These are phyloP conservation scores for Penicillium glabrum DNA, from an alignment of 2,329 filamentous ascomycete species.

Conservation along the genomic window DNA sequence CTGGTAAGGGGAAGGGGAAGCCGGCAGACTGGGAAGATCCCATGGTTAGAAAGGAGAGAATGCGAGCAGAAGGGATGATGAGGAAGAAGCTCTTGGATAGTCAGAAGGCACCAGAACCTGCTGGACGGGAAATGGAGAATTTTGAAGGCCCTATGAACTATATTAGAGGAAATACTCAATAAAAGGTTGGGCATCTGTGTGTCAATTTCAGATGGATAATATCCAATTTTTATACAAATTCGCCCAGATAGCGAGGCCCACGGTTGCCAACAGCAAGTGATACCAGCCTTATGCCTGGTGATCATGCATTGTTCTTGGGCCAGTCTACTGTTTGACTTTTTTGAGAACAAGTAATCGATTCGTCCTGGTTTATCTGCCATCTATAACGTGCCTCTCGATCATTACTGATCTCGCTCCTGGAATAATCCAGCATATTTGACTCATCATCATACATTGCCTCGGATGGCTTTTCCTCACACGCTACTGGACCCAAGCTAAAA, in stretches of 20 bases:
- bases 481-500: background rate
- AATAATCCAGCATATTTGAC: too few relatives aligned
- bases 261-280: too few relatives aligned
- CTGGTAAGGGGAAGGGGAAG: slow-evolving; percentile 16
- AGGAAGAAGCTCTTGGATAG: slow-evolving; percentile 30
- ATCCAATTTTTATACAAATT: too few relatives aligned
- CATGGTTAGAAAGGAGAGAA: slow-evolving; percentile 38
- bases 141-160: too few relatives aligned
- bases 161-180: too few relatives aligned
- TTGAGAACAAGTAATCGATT: background rate
- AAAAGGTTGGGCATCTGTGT: too few relatives aligned
- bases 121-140: slow-evolving; percentile 17
- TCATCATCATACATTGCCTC: background rate
- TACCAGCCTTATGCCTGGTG: background rate
- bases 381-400: background rate
- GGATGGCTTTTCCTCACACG: background rate
- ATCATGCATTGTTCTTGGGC: background rate
- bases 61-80: slow-evolving; percentile 41
- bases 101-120: slow-evolving; percentile 9
- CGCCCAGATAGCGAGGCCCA: too few relatives aligned
- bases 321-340: background rate
- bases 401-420: background rate
- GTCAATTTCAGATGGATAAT: too few relatives aligned
- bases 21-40: slow-evolving; percentile 39
- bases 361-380: background rate